Conservation (phyloP, 78 protist genomes). For the Neovahlkampfia damariscottae region DNA sequence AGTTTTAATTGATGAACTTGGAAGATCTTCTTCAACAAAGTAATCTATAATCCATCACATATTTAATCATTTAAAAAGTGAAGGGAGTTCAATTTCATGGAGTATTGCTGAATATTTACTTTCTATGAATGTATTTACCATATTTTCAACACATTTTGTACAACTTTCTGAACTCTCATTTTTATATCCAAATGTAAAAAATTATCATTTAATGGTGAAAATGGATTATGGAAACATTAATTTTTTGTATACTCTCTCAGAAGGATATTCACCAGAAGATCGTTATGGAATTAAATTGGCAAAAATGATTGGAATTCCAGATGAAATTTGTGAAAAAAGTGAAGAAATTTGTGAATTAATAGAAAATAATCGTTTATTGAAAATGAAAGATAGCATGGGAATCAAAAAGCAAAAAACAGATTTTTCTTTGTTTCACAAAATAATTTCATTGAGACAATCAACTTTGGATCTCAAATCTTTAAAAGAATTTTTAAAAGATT, state of each 20-base stretch:
- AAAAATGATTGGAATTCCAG: not conserved
- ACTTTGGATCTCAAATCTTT: not conserved
- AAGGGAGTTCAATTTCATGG: conserved; percentile 26
- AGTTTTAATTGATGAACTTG: conserved; percentile 49
- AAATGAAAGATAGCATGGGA: not conserved
- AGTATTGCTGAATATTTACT: conserved; percentile 10
- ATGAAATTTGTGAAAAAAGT: not conserved
- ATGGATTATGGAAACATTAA: not conserved
- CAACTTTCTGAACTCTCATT: not conserved
- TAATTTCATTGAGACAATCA: not conserved
- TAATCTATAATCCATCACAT: too few species aligned
- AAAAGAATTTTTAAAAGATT: not conserved
- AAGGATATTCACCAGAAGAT: not conserved
- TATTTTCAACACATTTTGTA: conserved; percentile 33
- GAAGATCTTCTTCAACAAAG: conserved; percentile 44
- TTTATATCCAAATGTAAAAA: not conserved
- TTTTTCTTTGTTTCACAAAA: not conserved
- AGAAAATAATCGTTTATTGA: not conserved
- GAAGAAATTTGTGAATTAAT: not conserved
- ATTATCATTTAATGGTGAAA: not conserved
- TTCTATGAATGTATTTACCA: not conserved
- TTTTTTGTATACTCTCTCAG: not conserved
- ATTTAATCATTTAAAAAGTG: too few species aligned
- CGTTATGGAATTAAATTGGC: not conserved
- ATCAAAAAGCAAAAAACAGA: not conserved